Evolutionary conservation across 2,329 filamentous ascomycete genomes (phyloP), one percentile per base, ranked within the genome.

Genomic region (Exophiala dermatitidis): DNA sequence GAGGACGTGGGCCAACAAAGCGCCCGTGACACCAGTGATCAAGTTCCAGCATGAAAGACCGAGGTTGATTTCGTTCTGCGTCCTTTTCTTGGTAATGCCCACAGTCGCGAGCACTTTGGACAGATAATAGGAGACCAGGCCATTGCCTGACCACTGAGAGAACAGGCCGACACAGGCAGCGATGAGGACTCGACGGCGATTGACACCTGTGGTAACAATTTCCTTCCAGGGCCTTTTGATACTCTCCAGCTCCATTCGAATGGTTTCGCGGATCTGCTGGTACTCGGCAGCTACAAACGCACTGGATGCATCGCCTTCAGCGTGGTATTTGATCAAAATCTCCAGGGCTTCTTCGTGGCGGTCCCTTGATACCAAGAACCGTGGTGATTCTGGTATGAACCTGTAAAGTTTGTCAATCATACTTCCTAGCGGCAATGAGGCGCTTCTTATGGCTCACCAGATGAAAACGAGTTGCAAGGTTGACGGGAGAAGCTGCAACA

Each of bases 41-140:
- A 79, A 65, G 50, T 74, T 78, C 70, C 71, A 79, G 2, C 70
- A 72, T 53, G 77, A 78, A 10, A 79, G 65, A 2, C 77, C 71
- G 37, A 79, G 71, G 46, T 79, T 79, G 71, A 69, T 57, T 74
- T 65, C 67, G 1, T 77, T 67, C 54, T 78, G 76, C 2, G 69
- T 68, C 3, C 66, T 68, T 0, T 66, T 60, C 54, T 73, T 64
- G 1, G 69, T 73, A 29, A 78, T 70, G 1, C 75, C 76, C 2
- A 75, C 75, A 9, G 69, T 72, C 47, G 68, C 65, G 0, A 79
- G 68, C 63, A 74, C 71, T 1, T 63, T 58, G 1, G 72, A 71
- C 3, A 75, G 67, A 59, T 73, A 74, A 54, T 69, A 72, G 5
- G 57, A 57, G 41, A 59, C 52, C 40, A 57, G 57, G 41, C 57